Evolutionary conservation across 352 stramenopile species (phyloP).

Genomic region (Halophytophthora polymorphica): DNA sequence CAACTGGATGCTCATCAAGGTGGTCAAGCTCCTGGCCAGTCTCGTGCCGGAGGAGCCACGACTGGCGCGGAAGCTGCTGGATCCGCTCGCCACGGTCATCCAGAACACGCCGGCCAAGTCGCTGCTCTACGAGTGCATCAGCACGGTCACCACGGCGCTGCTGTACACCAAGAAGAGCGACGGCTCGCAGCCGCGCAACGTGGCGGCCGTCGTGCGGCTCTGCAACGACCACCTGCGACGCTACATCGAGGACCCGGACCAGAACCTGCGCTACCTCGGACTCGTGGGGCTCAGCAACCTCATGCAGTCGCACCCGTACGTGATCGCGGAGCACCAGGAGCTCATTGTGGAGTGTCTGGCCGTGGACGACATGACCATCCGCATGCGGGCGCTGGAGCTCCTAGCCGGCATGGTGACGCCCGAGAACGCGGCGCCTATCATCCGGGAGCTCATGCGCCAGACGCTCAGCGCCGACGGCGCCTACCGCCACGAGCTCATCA

Average conservation of each 20-base stretch:
- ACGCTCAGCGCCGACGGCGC: constrained; percentile 91
- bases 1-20: constrained; percentile 99
- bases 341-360: constrained; percentile 96
- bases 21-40: constrained; percentile 98
- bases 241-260: constrained; percentile 98
- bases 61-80: constrained; percentile 96
- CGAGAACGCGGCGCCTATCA: constrained; percentile 95
- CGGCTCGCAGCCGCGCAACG: constrained; percentile 92
- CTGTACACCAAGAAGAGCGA: constrained; percentile 96
- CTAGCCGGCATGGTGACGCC: constrained; percentile 94
- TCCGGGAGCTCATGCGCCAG: constrained; percentile 95
- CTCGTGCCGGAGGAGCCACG: constrained; percentile 97
- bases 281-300: constrained; percentile 96
- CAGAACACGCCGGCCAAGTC: constrained; percentile 98
- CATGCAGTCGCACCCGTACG: constrained; percentile 94
- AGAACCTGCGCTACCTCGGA: constrained; percentile 99
- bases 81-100: constrained; percentile 96
- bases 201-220: constrained; percentile 92
- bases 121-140: constrained; percentile 97
- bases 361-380: constrained; percentile 99
- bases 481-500: constrained; percentile 96
- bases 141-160: constrained; percentile 95
- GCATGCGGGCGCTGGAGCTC: constrained; percentile 95
- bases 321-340: constrained; percentile 93
- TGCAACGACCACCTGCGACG: constrained; percentile 94